Percentiles rank a stretch among this genome's conserved stretches.
phyloP scores from a whole-genome alignment of 495 filamentous ascomycete genomes.

The Tuber indicum region DNA sequence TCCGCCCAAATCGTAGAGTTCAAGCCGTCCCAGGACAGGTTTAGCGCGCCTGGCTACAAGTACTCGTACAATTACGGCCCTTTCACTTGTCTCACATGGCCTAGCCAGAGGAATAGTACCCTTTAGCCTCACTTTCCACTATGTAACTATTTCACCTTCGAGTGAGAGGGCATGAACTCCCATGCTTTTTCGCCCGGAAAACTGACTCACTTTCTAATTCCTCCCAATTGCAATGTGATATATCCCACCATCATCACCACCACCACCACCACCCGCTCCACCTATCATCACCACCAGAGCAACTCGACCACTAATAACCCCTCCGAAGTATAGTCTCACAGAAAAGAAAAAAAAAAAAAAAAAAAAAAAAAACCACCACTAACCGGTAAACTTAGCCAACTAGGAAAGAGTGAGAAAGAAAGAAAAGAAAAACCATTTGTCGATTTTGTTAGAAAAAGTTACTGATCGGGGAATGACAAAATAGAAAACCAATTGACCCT shows the following conservation, averaged over 20 bases:
- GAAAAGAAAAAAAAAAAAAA: background rate
- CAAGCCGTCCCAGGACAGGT: background rate
- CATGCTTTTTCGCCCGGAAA: background rate
- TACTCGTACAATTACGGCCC: no score
- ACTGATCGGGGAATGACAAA: background rate
- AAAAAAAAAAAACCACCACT: background rate
- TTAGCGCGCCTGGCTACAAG: background rate
- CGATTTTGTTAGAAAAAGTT: background rate
- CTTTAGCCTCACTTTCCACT: background rate
- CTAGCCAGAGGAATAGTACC: background rate
- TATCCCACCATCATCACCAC: slow-evolving; percentile 1
- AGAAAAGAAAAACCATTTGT: background rate
- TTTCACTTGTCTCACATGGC: background rate
- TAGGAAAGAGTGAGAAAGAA: background rate
- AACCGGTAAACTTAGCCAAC: background rate
- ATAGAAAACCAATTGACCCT: background rate
- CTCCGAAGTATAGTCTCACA: background rate
- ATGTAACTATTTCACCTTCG: background rate
- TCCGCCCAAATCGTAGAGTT: background rate
- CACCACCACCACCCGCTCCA: background rate
- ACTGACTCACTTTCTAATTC: background rate
- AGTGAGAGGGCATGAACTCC: background rate
- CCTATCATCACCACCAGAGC: background rate
- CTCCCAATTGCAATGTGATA: slow-evolving; percentile 1
- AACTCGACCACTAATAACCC: background rate